These are phyloP conservation scores for Phytophthora cajani DNA, from an alignment of 352 stramenopile genomes.

Conservation along the genomic window DNA sequence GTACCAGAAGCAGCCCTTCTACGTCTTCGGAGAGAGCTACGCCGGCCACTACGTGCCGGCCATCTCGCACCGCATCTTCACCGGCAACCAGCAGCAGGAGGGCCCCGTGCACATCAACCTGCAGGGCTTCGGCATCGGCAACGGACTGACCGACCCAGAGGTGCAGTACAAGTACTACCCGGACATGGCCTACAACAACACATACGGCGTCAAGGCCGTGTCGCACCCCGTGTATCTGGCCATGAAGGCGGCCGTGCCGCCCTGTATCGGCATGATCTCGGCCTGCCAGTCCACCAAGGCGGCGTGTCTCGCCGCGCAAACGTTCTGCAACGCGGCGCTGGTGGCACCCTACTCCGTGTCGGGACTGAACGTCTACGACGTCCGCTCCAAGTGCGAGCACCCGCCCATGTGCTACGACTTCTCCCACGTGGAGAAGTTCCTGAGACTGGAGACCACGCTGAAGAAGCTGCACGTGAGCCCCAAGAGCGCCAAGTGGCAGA, in stretches of 20 bases:
- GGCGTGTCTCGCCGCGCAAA: slow-evolving; percentile 86
- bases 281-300: slow-evolving; percentile 82
- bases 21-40: slow-evolving; percentile 94
- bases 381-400: slow-evolving; percentile 91
- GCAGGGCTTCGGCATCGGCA: slow-evolving; percentile 95
- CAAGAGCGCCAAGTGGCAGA: slow-evolving; percentile 87
- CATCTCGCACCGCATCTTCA: slow-evolving; percentile 78
- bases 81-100: slow-evolving; percentile 69
- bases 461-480: slow-evolving; percentile 88
- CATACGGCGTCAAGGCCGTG: slow-evolving; percentile 78
- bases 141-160: slow-evolving; percentile 95
- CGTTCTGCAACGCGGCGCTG: slow-evolving; percentile 90
- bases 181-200: slow-evolving; percentile 94
- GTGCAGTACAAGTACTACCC: slow-evolving; percentile 88
- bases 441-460: slow-evolving; percentile 82
- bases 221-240: slow-evolving; percentile 65
- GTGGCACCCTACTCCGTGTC: slow-evolving; percentile 60
- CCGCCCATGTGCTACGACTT: slow-evolving; percentile 97
- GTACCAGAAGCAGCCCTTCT: slow-evolving; percentile 92
- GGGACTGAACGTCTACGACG: slow-evolving; percentile 89
- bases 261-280: slow-evolving; percentile 82
- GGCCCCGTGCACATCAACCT: slow-evolving; percentile 86
- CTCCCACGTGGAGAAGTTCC: slow-evolving; percentile 89
- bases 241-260: slow-evolving; percentile 70
- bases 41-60: slow-evolving; percentile 95